Evolutionary conservation across 2,329 filamentous ascomycete genomes (phyloP).

Genomic region (Diaporthe sp.): DNA sequence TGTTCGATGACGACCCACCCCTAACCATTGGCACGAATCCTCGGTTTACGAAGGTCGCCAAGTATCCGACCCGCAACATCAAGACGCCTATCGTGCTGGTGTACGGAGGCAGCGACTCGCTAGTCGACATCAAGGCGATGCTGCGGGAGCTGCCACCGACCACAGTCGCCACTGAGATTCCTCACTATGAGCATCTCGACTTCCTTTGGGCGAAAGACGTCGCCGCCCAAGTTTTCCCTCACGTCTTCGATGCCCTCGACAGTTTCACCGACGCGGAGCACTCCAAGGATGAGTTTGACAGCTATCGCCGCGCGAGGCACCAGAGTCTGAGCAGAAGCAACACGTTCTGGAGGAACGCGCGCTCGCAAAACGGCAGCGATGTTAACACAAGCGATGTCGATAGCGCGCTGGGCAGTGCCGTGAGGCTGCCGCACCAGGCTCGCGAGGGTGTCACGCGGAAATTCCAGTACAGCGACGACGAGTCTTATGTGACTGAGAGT

Average conservation of each 20-base stretch:
- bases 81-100: constrained; percentile 94
- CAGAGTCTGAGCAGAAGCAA: constrained; percentile 59
- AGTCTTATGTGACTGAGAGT: constrained; percentile 38
- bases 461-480: constrained; percentile 40
- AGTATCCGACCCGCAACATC: constrained; percentile 97
- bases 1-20: constrained; percentile 96
- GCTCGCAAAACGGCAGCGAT: constrained; percentile 42
- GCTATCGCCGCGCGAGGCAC: constrained; percentile 66
- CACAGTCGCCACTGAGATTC: constrained; percentile 88
- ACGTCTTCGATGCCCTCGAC: constrained; percentile 91
- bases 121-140: constrained; percentile 96
- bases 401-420: constrained; percentile 43
- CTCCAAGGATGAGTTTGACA: constrained; percentile 72
- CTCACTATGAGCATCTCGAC: constrained; percentile 96
- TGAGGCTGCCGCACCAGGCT: constrained; percentile 40
- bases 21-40: constrained; percentile 76
- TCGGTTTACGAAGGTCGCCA: constrained; percentile 96
- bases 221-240: constrained; percentile 85
- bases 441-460: constrained; percentile 36
- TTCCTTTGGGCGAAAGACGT: constrained; percentile 95
- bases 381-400: constrained; percentile 50
- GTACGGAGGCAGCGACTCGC: constrained; percentile 92
- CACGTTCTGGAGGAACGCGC: constrained; percentile 49
- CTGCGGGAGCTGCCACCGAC: constrained; percentile 86
- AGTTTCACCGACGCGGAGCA: constrained; percentile 74